Conservation (phyloP, 2,329 filamentous ascomycete species). For the Beauveria brongniartii region DNA sequence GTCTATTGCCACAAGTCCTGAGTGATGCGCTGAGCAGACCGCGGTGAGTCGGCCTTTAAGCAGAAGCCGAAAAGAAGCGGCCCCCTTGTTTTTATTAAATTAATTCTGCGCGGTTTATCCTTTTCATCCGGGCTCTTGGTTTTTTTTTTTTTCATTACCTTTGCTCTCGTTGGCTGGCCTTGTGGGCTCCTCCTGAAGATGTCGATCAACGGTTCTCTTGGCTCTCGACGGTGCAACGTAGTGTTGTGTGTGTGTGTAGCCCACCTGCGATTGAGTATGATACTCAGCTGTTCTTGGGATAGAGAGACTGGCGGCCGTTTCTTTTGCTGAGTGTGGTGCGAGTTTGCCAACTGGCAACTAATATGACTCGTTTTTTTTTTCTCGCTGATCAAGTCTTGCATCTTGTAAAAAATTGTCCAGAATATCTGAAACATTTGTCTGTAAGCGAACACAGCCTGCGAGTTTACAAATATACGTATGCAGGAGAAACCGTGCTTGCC, state of each 20-base stretch:
- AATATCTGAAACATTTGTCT: not conserved
- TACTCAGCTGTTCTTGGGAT: not conserved
- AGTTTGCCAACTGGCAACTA: too few species aligned
- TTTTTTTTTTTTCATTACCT: not conserved
- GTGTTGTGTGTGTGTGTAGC: not conserved
- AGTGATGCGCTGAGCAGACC: not conserved
- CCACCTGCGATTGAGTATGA: not conserved
- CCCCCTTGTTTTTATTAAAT: not conserved
- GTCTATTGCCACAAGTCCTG: too few species aligned
- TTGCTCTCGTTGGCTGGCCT: not conserved
- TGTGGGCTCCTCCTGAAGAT: not conserved
- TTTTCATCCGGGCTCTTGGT: too few species aligned
- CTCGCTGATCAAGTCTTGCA: not conserved
- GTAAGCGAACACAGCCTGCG: not conserved
- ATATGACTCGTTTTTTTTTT: not conserved
- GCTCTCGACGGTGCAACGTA: not conserved
- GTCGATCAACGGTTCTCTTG: conserved; percentile 12
- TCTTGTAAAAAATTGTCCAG: not conserved
- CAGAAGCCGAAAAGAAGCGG: not conserved
- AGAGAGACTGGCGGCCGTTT: too few species aligned
- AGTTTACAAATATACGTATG: not conserved
- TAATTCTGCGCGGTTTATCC: not conserved
- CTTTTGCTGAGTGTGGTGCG: too few species aligned
- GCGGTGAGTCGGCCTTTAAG: not conserved
- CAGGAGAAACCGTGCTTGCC: not conserved